These are phyloP conservation scores for Umbelopsis isabellina DNA, from an alignment of 192 early-diverging fungal genomes.

Conservation along the genomic window DNA sequence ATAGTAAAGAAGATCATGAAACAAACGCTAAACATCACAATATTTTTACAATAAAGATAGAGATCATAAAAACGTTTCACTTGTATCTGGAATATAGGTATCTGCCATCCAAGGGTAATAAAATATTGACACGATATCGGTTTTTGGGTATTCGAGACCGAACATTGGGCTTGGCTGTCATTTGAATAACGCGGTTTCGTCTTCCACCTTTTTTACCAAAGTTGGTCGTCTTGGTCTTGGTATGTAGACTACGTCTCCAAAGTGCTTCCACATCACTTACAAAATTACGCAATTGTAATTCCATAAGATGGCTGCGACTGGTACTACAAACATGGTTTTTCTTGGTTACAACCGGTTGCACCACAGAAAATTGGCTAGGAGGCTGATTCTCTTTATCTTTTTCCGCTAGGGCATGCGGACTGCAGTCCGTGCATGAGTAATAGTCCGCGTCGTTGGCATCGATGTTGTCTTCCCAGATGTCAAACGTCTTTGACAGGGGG, in stretches of 20 bases:
- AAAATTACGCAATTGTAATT: constrained; percentile 20
- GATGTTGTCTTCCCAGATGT: constrained; percentile 20
- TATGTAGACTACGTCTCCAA: constrained; percentile 19
- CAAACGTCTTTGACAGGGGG: constrained; percentile 17
- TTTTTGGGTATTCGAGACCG: constrained; percentile 12
- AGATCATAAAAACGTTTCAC: not conserved
- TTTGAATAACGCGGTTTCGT: constrained; percentile 17
- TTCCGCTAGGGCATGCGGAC: not conserved
- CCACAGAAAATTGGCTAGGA: not conserved
- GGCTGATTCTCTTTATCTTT: constrained; percentile 14
- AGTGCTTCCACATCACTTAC: constrained; percentile 16
- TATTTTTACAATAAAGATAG: not conserved
- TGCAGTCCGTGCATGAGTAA: not conserved
- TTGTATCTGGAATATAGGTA: constrained; percentile 16
- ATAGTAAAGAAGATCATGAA: no score
- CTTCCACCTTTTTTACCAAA: constrained; percentile 13
- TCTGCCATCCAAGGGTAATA: constrained; percentile 15
- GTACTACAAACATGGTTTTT: constrained; percentile 20
- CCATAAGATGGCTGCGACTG: constrained; percentile 20
- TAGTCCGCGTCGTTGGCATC: not conserved
- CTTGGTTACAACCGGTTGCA: not conserved
- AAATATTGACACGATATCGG: constrained; percentile 11
- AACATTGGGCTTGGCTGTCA: not conserved
- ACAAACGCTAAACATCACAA: not conserved
- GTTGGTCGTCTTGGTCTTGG: constrained; percentile 13